Evolutionary conservation across 2,329 filamentous ascomycete species (phyloP), one percentile per base, ranked within the genome.

Genomic region (Hirsutella thompsonii): DNA sequence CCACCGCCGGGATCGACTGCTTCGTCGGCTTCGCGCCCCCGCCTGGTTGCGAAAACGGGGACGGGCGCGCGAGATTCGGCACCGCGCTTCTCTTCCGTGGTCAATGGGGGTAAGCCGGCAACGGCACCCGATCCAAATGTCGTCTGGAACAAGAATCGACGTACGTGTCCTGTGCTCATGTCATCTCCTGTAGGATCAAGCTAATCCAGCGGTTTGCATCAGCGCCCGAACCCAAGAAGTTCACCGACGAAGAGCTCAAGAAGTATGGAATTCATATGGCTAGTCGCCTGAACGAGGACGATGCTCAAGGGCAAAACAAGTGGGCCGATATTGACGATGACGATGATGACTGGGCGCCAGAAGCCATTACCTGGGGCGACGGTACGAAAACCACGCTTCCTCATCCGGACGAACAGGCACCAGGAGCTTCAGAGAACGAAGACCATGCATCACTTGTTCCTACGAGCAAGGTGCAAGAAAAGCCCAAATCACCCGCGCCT

Each of bases 301-400:
- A 88, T 55, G 61, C 69, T 40, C 76, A 76, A 43, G 83, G 83
- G 44, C 82, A 88, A 52, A 78, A 81, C 26, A 90, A 89, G 57
- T 93, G 86, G 86, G 86, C 85, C 20, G 86, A 93, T 54, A 89
- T 90, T 45, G 86, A 92, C 46, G 86, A 92, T 43, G 85, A 92
- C 48, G 83, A 89, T 52, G 86, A 92, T 30, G 84, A 90, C 53
- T 90, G 85, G 83, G 82, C 80, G 13, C 85, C 85, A 2, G 84
- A 92, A 48, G 78, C 82, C 40, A 87, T 92, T 49, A 84, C 84
- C 44, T 93, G 86, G 86, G 84, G 83, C 55, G 86, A 93, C 58
- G 85, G 85, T 41, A 92, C 85, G 38, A 90, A 90, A 59, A 83
- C 83, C 28, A 84, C 79, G 5, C 68, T 89, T 14, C 76, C 81